Evolutionary conservation across 805 yeast species (phyloP).

Genomic region (Saccharomycopsis fodiens): DNA sequence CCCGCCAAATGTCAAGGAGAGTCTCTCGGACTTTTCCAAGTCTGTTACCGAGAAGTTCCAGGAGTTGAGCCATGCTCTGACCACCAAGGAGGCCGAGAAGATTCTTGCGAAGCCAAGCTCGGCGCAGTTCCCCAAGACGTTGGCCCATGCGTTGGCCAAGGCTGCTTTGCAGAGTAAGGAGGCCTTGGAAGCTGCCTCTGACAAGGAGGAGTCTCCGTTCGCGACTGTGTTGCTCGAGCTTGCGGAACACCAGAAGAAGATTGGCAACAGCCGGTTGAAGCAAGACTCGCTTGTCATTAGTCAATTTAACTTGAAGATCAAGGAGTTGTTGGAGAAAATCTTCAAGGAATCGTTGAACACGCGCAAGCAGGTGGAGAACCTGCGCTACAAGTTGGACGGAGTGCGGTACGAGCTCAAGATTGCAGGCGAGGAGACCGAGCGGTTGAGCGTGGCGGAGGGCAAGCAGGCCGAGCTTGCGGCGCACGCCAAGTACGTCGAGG

Average conservation of each 20-base stretch:
- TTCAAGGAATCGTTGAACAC: slow-evolving; percentile 53
- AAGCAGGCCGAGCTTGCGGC: slow-evolving; percentile 16
- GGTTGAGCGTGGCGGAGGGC: slow-evolving; percentile 5
- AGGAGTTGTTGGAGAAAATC: slow-evolving; percentile 43
- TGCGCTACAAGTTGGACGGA: slow-evolving; percentile 64
- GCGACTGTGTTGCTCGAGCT: slow-evolving; percentile 46
- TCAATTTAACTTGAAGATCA: slow-evolving; percentile 52
- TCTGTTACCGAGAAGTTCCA: slow-evolving; percentile 47
- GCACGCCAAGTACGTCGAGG: slow-evolving; percentile 38
- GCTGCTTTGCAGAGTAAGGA: slow-evolving; percentile 46
- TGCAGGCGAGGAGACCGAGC: slow-evolving; percentile 23
- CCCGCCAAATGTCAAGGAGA: slow-evolving; percentile 71
- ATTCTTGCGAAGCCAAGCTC: slow-evolving; percentile 34
- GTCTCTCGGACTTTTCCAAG: slow-evolving; percentile 54
- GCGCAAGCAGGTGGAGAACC: slow-evolving; percentile 61
- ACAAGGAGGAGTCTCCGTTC: slow-evolving; percentile 38
- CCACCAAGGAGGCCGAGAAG: slow-evolving; percentile 61
- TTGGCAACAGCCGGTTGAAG: slow-evolving; percentile 61
- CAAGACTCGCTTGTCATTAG: slow-evolving; percentile 58
- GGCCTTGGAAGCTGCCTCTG: slow-evolving; percentile 28
- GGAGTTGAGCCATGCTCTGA: slow-evolving; percentile 54
- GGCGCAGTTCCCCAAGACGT: slow-evolving; percentile 51
- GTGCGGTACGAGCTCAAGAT: slow-evolving; percentile 50
- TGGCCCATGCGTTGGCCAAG: slow-evolving; percentile 61
- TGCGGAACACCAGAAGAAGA: slow-evolving; percentile 49